These are phyloP conservation scores for Atkinsonella hypoxylon DNA, from an alignment of 2,329 filamentous ascomycete species.

Conservation along the genomic window DNA sequence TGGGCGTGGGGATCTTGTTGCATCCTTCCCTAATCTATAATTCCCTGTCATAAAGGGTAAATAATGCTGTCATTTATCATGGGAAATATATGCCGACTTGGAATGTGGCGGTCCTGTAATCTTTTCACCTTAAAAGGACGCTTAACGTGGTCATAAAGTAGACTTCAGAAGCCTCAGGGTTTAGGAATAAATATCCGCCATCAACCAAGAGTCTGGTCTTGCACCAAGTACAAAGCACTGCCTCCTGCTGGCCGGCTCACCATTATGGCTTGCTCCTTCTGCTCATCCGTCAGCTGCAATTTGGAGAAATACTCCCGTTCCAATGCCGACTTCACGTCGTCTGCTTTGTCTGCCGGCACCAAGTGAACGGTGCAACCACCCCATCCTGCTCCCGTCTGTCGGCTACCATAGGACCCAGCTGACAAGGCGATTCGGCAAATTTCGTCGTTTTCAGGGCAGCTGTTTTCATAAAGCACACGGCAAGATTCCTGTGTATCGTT, in stretches of 20 bases:
- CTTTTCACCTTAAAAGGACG: too few species aligned
- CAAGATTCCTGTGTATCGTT: constrained; percentile 86
- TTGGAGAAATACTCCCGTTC: constrained; percentile 72
- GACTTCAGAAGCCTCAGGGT: not conserved
- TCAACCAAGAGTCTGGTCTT: constrained; percentile 14
- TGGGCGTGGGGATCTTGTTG: too few species aligned
- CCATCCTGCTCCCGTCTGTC: constrained; percentile 91
- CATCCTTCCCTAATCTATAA: too few species aligned
- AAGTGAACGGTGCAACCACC: constrained; percentile 93
- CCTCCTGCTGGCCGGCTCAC: constrained; percentile 80
- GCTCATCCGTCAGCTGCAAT: constrained; percentile 53
- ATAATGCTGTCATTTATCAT: too few species aligned
- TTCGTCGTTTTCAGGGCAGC: constrained; percentile 81
- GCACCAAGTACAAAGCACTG: constrained; percentile 39
- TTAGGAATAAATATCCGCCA: not conserved
- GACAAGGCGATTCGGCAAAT: constrained; percentile 68
- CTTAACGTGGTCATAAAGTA: not conserved
- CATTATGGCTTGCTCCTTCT: constrained; percentile 68
- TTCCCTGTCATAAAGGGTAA: too few species aligned
- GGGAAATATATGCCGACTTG: too few species aligned
- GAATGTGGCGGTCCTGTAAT: too few species aligned
- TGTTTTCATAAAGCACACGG: constrained; percentile 80
- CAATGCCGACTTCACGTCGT: constrained; percentile 64
- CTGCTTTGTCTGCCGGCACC: constrained; percentile 72
- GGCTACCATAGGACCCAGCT: constrained; percentile 72